A percentile compares a stretch with the other conserved stretches of the same genome.
phyloP scores from a whole-genome alignment of 345 rosid species.

The Lepidium africanum region DNA sequence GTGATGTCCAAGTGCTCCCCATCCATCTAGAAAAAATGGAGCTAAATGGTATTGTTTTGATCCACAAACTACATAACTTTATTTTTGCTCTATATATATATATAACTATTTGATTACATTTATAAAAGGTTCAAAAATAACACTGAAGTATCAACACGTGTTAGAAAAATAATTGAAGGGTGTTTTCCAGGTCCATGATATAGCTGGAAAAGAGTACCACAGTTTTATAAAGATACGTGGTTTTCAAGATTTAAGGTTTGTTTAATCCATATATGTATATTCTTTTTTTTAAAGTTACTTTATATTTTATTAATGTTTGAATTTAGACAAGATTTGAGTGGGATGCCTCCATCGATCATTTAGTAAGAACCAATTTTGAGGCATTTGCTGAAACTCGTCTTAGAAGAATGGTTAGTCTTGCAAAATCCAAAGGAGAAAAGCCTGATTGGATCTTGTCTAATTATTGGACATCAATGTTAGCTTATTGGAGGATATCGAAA shows the following conservation, averaged over 20 bases:
- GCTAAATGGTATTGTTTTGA: no score
- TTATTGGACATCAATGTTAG: not conserved
- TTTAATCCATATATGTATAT: not conserved
- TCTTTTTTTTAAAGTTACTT: not conserved
- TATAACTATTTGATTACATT: no score
- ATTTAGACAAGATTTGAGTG: not conserved
- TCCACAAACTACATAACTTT: no score
- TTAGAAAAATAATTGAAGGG: not conserved
- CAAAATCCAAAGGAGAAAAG: not conserved
- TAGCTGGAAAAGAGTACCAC: not conserved
- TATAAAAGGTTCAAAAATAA: not conserved
- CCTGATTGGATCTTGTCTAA: no score
- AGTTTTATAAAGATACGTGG: not conserved
- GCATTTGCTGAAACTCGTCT: not conserved
- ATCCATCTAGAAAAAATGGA: no score
- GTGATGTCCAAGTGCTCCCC: no score
- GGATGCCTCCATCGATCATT: not conserved
- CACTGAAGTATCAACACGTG: not conserved
- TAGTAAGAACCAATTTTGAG: not conserved
- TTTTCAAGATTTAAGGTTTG: not conserved
- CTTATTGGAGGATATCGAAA: not conserved
- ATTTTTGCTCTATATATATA: no score
- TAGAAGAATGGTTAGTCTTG: not conserved
- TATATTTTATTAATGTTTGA: not conserved
- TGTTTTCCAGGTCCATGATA: not conserved